Conservation (phyloP, 345 rosid species). For the Gossypium raimondii region DNA sequence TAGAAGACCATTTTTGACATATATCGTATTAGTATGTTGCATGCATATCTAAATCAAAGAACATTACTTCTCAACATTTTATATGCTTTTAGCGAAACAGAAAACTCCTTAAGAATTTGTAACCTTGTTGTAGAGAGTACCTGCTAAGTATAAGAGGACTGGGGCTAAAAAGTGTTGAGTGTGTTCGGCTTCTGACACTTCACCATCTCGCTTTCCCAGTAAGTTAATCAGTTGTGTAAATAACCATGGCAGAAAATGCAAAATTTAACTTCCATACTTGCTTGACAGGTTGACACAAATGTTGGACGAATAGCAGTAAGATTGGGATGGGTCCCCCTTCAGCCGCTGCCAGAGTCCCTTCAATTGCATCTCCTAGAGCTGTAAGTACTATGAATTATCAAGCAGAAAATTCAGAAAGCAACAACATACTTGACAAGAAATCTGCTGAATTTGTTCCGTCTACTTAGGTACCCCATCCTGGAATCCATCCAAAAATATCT, state of each 20-base stretch:
- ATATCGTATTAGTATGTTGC: not conserved
- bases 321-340: constrained; percentile 98
- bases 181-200: constrained; percentile 91
- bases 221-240: constrained; percentile 27
- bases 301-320: constrained; percentile 98
- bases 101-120: constrained; percentile 21
- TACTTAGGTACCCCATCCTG: constrained; percentile 75
- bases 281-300: constrained; percentile 90
- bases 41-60: constrained; percentile 9
- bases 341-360: constrained; percentile 94
- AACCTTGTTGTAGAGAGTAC: constrained; percentile 55
- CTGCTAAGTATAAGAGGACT: constrained; percentile 78
- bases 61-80: constrained; percentile 23
- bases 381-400: constrained; percentile 40
- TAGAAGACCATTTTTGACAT: constrained; percentile 17
- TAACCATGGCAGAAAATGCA: constrained; percentile 12
- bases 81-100: not conserved
- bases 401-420: constrained; percentile 2
- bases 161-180: constrained; percentile 96
- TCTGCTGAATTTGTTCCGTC: constrained; percentile 17
- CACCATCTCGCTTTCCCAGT: constrained; percentile 99
- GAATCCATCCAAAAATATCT: constrained; percentile 94
- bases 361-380: constrained; percentile 93
- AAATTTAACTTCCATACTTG: constrained; percentile 16
- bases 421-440: constrained; percentile 3